phyloP scores from a whole-genome alignment of 164 flowering plant genomes.

The Nymphaea thermarum region DNA sequence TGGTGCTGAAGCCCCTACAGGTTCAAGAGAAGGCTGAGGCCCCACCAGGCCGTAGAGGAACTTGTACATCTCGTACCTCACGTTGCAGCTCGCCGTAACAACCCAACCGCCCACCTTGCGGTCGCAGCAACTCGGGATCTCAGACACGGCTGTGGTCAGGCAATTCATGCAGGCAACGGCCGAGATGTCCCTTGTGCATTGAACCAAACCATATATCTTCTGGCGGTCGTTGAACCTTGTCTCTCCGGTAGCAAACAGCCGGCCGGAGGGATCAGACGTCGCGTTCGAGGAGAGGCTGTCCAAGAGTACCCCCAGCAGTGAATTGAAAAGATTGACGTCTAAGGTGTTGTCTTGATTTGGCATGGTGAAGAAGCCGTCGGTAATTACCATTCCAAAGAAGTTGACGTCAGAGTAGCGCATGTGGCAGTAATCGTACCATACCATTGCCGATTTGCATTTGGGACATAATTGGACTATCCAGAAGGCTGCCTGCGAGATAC shows the following conservation, averaged over 20 bases:
- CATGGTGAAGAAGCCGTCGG: conserved; percentile 16
- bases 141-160: conserved; percentile 22
- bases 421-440: conserved; percentile 37
- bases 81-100: conserved; percentile 35
- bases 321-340: conserved; percentile 18
- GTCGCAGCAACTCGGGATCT: conserved; percentile 32
- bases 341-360: conserved; percentile 15
- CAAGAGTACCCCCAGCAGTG: conserved; percentile 11
- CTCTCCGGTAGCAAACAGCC: conserved; percentile 26
- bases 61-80: conserved; percentile 37
- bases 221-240: too few relatives aligned
- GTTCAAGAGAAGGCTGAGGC: neutral
- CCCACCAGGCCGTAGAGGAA: neutral
- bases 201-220: too few relatives aligned
- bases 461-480: conserved; percentile 26
- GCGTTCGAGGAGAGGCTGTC: conserved; percentile 16
- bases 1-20: neutral
- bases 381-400: conserved; percentile 26
- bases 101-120: conserved; percentile 47
- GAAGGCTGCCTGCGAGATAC: conserved; percentile 14
- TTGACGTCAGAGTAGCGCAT: conserved; percentile 22
- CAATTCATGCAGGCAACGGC: too few relatives aligned
- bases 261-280: neutral
- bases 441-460: conserved; percentile 17
- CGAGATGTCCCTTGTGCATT: too few relatives aligned